These are phyloP conservation scores for Podaxis sp. DNA, from an alignment of 768 basidiomycete species.

Conservation along the genomic window DNA sequence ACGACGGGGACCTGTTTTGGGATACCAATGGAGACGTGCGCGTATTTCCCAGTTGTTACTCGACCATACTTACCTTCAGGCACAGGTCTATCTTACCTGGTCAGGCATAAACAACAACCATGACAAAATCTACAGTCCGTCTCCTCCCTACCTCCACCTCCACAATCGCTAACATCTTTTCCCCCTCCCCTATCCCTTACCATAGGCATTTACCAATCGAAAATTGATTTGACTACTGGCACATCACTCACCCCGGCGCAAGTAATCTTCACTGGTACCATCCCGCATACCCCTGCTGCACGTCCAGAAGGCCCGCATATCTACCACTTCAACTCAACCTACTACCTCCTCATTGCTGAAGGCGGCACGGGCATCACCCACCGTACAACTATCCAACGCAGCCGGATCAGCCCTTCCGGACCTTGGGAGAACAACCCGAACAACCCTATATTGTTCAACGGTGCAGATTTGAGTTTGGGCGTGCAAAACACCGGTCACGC, in stretches of 20 bases:
- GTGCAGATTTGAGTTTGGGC: conserved; percentile 31
- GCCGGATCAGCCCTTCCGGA: conserved; percentile 33
- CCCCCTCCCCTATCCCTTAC: background rate
- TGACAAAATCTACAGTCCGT: conserved; percentile 39
- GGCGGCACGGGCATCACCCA: conserved; percentile 37
- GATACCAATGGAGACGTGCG: conserved; percentile 36
- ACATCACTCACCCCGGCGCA: conserved; percentile 34
- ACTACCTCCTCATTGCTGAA: conserved; percentile 43
- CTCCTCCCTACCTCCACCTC: background rate
- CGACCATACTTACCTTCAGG: background rate
- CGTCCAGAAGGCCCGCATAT: conserved; percentile 43
- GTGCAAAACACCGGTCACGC: conserved; percentile 40
- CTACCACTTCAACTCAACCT: conserved; percentile 37
- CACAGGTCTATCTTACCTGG: conserved; percentile 37
- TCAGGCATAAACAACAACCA: conserved; percentile 37
- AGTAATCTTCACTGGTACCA: conserved; percentile 36
- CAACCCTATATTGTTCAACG: conserved; percentile 41
- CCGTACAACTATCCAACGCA: conserved; percentile 37
- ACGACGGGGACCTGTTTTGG: conserved; percentile 43
- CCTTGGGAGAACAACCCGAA: conserved; percentile 41
- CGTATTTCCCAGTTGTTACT: background rate
- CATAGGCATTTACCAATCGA: conserved; percentile 40
- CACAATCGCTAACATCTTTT: background rate
- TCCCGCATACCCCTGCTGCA: conserved; percentile 34
- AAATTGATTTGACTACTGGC: conserved; percentile 37